phyloP scores from a whole-genome alignment of 176 grass and related monocot genomes.

The Triticum turgidum region DNA sequence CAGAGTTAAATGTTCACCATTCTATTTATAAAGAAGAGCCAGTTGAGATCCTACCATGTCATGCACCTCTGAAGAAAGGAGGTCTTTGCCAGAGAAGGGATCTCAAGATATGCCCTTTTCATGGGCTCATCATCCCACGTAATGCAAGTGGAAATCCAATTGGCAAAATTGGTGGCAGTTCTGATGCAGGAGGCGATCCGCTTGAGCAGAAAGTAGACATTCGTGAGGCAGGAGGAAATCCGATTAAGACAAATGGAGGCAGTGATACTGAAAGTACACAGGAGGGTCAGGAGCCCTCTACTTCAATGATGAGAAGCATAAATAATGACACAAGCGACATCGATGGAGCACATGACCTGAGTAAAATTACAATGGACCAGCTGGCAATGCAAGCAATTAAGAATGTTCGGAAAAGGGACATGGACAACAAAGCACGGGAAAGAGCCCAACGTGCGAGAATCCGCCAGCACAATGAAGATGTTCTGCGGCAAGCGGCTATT shows the following conservation, averaged over 20 bases:
- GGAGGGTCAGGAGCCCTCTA: neutral
- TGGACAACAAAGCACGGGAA: slow-evolving; percentile 57
- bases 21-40: slow-evolving; percentile 82
- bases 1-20: slow-evolving; percentile 79
- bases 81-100: slow-evolving; percentile 87
- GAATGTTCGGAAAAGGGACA: slow-evolving; percentile 66
- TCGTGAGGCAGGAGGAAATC: slow-evolving; percentile 48
- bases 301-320: slow-evolving; percentile 8
- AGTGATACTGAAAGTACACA: slow-evolving; percentile 16
- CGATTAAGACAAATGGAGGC: slow-evolving; percentile 15
- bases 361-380: slow-evolving; percentile 45
- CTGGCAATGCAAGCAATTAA: slow-evolving; percentile 61
- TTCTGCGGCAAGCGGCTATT: slow-evolving; percentile 72
- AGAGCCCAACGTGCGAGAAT: slow-evolving; percentile 60
- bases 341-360: neutral
- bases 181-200: slow-evolving; percentile 43
- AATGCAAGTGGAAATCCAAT: slow-evolving; percentile 27
- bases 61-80: slow-evolving; percentile 74
- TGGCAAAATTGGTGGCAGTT: neutral
- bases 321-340: slow-evolving; percentile 6
- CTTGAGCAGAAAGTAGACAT: slow-evolving; percentile 11
- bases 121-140: slow-evolving; percentile 67
- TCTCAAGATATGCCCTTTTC: slow-evolving; percentile 83
- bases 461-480: slow-evolving; percentile 78
- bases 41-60: slow-evolving; percentile 67